A percentile compares a stretch with the other conserved stretches of the same genome.
Conservation (phyloP, 495 filamentous ascomycete genomes). For the Darksidea phi region DNA sequence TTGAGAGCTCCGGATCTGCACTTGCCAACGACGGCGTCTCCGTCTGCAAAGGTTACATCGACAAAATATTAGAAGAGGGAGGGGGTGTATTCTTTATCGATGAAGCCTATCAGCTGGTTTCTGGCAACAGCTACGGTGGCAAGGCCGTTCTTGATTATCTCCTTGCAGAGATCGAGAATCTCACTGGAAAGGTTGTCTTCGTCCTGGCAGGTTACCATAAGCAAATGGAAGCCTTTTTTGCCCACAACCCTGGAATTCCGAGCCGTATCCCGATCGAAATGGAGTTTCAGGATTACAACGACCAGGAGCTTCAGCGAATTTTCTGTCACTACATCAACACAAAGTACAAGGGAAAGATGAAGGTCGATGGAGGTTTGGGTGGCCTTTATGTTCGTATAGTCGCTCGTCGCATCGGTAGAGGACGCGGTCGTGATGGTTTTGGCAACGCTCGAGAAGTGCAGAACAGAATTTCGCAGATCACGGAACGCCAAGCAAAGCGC, state of each 20-base stretch:
- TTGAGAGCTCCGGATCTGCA: slow-evolving; percentile 68
- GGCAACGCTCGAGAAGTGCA: slow-evolving; percentile 70
- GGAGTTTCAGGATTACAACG: slow-evolving; percentile 68
- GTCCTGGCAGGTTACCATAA: slow-evolving; percentile 75
- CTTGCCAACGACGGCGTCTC: slow-evolving; percentile 63
- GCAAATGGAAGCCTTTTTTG: slow-evolving; percentile 78
- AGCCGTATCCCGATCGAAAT: slow-evolving; percentile 69
- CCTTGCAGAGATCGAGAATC: slow-evolving; percentile 72
- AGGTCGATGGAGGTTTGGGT: slow-evolving; percentile 56
- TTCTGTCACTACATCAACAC: slow-evolving; percentile 49
- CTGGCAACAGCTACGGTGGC: slow-evolving; percentile 50
- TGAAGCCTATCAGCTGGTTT: slow-evolving; percentile 70
- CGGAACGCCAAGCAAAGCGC: slow-evolving; percentile 58
- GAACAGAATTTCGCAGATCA: slow-evolving; percentile 57
- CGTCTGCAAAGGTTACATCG: slow-evolving; percentile 58
- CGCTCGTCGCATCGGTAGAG: slow-evolving; percentile 58
- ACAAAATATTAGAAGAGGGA: slow-evolving; percentile 52
- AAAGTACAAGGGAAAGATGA: slow-evolving; percentile 55
- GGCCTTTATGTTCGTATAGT: slow-evolving; percentile 69
- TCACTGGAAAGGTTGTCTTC: slow-evolving; percentile 71
- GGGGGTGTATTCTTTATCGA: slow-evolving; percentile 73
- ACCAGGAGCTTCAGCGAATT: slow-evolving; percentile 62
- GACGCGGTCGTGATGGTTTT: slow-evolving; percentile 66
- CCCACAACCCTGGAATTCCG: slow-evolving; percentile 70
- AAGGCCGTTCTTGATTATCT: slow-evolving; percentile 68